Evolutionary conservation across 1,139 yeast species (phyloP).

Genomic region (Lipomyces yarrowii): DNA sequence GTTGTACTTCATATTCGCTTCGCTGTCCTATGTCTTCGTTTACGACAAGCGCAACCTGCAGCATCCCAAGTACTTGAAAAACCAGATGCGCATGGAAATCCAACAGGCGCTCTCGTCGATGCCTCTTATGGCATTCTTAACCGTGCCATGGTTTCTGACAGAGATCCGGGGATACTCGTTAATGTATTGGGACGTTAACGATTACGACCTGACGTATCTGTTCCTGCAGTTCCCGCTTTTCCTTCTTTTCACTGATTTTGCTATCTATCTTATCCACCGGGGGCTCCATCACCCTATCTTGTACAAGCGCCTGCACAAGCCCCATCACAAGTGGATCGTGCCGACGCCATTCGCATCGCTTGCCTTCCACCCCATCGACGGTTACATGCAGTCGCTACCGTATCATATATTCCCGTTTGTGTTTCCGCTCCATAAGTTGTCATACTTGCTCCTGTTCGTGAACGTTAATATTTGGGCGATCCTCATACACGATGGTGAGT

Average conservation of each 20-base stretch:
- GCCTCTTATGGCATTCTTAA: slow-evolving; percentile 83
- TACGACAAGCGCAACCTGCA: slow-evolving; percentile 88
- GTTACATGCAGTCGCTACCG: slow-evolving; percentile 87
- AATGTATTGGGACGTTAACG: slow-evolving; percentile 67
- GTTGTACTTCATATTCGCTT: slow-evolving; percentile 75
- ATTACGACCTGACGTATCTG: slow-evolving; percentile 69
- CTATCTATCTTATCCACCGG: slow-evolving; percentile 88
- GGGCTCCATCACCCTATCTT: slow-evolving; percentile 89
- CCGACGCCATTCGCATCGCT: slow-evolving; percentile 98
- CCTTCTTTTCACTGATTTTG: slow-evolving; percentile 89
- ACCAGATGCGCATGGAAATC: slow-evolving; percentile 85
- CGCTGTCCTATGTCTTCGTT: slow-evolving; percentile 69
- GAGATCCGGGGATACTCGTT: slow-evolving; percentile 84
- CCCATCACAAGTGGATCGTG: slow-evolving; percentile 99
- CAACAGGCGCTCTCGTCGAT: slow-evolving; percentile 76
- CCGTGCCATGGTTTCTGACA: slow-evolving; percentile 84
- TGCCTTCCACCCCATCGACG: slow-evolving; percentile 98
- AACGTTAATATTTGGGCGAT: slow-evolving; percentile 98
- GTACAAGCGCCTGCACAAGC: slow-evolving; percentile 87
- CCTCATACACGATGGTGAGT: slow-evolving; percentile 97
- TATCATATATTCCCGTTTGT: slow-evolving; percentile 87
- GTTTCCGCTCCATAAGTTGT: slow-evolving; percentile 88
- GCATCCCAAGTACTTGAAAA: slow-evolving; percentile 93
- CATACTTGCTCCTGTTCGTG: slow-evolving; percentile 77
- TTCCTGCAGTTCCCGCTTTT: slow-evolving; percentile 71